Conservation (phyloP, 1,284 basidiomycete genomes). For the Apiotrichum akiyoshidainum region DNA sequence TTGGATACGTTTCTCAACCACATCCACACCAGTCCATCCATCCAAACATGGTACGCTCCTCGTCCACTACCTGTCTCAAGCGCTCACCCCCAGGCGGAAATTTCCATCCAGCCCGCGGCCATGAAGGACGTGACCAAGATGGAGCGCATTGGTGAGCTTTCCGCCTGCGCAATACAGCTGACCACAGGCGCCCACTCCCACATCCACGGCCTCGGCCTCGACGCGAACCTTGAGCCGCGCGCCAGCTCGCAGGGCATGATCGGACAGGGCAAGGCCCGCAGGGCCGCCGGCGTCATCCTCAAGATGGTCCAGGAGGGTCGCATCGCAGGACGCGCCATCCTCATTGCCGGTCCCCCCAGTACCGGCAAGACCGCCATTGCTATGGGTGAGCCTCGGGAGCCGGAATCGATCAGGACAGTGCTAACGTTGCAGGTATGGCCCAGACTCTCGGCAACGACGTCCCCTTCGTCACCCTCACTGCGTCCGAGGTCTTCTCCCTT, state of each 20-base stretch:
- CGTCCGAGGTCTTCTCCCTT: conserved; percentile 94
- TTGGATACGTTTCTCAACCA: neutral
- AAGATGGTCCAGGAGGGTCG: conserved; percentile 96
- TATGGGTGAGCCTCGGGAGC: conserved; percentile 60
- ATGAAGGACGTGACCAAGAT: conserved; percentile 88
- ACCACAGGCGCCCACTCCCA: conserved; percentile 88
- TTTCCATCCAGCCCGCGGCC: conserved; percentile 48
- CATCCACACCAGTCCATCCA: neutral
- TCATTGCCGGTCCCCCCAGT: conserved; percentile 93
- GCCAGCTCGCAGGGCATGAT: conserved; percentile 87
- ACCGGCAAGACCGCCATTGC: conserved; percentile 98
- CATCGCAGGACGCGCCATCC: conserved; percentile 90
- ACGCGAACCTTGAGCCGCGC: conserved; percentile 82
- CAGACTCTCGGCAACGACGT: conserved; percentile 90
- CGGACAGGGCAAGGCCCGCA: conserved; percentile 88
- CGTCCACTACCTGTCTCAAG: too few species aligned
- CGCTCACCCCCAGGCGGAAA: conserved; percentile 43
- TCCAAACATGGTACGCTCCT: conserved; percentile 11
- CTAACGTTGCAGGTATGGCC: conserved; percentile 76
- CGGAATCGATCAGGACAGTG: neutral
- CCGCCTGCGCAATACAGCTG: neutral
- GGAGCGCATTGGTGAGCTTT: conserved; percentile 83
- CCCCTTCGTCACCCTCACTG: conserved; percentile 95
- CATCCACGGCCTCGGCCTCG: conserved; percentile 89
- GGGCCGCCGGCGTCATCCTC: conserved; percentile 94